Evolutionary conservation across 1,284 basidiomycete species (phyloP).

Genomic region (Papiliotrema flavescens): DNA sequence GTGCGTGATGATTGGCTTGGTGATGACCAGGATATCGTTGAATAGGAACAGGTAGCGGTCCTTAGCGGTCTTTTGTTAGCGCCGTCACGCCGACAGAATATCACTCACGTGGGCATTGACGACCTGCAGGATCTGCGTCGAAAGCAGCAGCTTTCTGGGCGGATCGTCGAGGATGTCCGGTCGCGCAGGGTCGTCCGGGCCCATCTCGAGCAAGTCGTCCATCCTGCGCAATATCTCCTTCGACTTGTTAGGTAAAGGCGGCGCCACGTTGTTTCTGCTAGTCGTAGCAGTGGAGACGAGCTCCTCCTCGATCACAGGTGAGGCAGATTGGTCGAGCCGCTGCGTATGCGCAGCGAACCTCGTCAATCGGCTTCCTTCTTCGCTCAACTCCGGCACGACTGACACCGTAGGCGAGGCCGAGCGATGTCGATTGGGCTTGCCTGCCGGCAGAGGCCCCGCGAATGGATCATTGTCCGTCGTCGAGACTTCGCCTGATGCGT

Average conservation of each 20-base stretch:
- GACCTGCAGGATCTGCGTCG: constrained; percentile 86
- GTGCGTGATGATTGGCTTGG: constrained; percentile 55
- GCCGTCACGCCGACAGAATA: neutral
- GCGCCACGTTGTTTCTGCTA: no score
- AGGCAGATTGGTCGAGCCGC: neutral
- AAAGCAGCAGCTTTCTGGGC: constrained; percentile 75
- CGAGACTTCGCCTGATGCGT: neutral
- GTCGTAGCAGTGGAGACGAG: neutral
- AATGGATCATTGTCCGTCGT: constrained; percentile 5
- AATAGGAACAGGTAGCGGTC: constrained; percentile 95
- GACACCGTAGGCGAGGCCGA: constrained; percentile 28
- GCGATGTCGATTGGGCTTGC: constrained; percentile 9
- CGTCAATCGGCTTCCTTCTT: constrained; percentile 27
- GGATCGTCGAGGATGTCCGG: constrained; percentile 72
- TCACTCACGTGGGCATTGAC: constrained; percentile 68
- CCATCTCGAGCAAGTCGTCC: constrained; percentile 58
- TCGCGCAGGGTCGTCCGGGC: constrained; percentile 57
- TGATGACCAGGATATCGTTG: constrained; percentile 84
- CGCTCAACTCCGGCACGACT: constrained; percentile 26
- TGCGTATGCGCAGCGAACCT: constrained; percentile 13
- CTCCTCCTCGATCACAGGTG: constrained; percentile 5
- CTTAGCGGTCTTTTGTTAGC: constrained; percentile 66
- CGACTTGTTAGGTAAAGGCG: constrained; percentile 18
- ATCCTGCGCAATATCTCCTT: constrained; percentile 37
- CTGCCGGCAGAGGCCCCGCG: constrained; percentile 14